phyloP scores from a whole-genome alignment of 2,329 filamentous ascomycete genomes.

The Corinectria fuckeliana region DNA sequence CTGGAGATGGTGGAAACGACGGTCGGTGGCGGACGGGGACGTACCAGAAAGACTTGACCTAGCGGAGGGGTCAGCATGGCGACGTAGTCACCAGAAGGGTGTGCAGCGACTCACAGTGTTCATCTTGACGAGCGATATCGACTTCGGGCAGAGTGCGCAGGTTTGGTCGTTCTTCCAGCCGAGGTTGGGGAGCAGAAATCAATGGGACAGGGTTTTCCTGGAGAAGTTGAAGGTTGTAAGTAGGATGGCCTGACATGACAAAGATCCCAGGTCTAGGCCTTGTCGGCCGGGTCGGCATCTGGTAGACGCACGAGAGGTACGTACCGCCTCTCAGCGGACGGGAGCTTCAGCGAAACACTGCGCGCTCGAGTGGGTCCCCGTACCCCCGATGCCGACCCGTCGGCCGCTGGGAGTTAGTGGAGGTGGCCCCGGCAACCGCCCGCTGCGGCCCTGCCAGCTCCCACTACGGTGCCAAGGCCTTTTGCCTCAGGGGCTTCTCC shows the following conservation, averaged over 20 bases:
- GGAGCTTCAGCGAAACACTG: background rate
- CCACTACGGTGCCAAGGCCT: too few relatives aligned
- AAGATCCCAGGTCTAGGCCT: conserved; percentile 32
- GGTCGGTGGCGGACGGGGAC: conserved; percentile 30
- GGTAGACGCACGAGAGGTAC: conserved; percentile 23
- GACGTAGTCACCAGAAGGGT: conserved; percentile 3
- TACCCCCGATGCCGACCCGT: background rate
- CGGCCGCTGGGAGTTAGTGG: background rate
- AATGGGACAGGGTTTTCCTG: conserved; percentile 33
- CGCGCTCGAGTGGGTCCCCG: conserved; percentile 6
- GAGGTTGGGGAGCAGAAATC: conserved; percentile 24
- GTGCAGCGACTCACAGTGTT: conserved; percentile 56
- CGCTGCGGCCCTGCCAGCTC: conserved; percentile 1
- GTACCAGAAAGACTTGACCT: conserved; percentile 73
- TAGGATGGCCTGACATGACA: conserved; percentile 40
- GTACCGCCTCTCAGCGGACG: conserved; percentile 14
- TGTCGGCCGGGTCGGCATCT: conserved; percentile 28
- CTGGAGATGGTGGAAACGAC: conserved; percentile 8
- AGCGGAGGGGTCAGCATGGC: conserved; percentile 31
- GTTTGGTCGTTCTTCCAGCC: conserved; percentile 15
- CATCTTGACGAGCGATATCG: conserved; percentile 48
- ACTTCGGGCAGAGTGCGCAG: conserved; percentile 4
- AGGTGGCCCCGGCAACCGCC: conserved; percentile 14
- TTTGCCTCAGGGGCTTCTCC: conserved; percentile 14
- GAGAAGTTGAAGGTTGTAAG: conserved; percentile 31